These are phyloP conservation scores for Phanerochaete carnosa DNA, from an alignment of 768 basidiomycete species.

Conservation along the genomic window DNA sequence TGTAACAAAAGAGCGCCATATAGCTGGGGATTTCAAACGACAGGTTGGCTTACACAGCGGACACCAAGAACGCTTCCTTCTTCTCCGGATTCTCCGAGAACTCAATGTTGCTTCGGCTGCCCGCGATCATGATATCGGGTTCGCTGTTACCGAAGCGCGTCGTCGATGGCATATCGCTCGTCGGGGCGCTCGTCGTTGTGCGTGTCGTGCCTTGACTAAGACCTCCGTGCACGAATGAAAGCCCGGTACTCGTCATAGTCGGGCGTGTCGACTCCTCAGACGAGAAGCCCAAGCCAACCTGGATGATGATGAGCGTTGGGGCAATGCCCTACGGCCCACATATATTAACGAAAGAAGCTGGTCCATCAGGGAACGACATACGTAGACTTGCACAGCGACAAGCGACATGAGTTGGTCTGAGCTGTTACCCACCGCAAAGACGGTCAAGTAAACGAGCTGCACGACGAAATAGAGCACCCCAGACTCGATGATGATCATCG, in stretches of 20 bases:
- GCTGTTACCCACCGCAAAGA: slow-evolving; percentile 31
- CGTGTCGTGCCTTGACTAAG: background rate
- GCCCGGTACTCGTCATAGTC: background rate
- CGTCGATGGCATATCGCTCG: background rate
- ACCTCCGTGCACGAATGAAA: background rate
- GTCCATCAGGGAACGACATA: slow-evolving; percentile 15
- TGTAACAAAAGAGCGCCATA: background rate
- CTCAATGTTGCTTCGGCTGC: background rate
- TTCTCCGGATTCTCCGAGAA: background rate
- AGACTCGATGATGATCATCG: slow-evolving; percentile 34
- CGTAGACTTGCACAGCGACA: slow-evolving; percentile 39
- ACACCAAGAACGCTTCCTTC: background rate
- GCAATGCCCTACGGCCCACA: slow-evolving; percentile 15
- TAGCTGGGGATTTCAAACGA: background rate
- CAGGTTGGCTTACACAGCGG: background rate
- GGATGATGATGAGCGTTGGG: slow-evolving; percentile 18
- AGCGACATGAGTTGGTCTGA: slow-evolving; percentile 34
- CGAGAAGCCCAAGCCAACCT: slow-evolving; percentile 16
- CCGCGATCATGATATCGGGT: background rate
- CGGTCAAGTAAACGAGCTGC: slow-evolving; percentile 35
- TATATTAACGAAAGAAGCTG: background rate
- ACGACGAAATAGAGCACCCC: slow-evolving; percentile 35
- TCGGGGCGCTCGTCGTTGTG: background rate
- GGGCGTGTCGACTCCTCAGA: background rate
- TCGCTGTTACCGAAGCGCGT: background rate